Evolutionary conservation across 768 basidiomycete species (phyloP).

Genomic region (Infundibulicybe gibba): DNA sequence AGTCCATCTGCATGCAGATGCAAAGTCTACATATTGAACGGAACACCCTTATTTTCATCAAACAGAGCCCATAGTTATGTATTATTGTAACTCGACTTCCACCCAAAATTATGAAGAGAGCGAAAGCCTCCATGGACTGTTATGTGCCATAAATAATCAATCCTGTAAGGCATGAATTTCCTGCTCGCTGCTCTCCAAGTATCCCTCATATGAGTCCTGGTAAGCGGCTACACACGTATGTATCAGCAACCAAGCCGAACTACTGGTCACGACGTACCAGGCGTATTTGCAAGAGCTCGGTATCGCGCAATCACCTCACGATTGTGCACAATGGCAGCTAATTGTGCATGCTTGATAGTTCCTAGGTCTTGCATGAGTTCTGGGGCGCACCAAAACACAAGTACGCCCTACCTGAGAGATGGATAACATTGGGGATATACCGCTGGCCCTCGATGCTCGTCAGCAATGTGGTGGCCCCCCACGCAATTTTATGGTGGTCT

Average conservation of each 20-base stretch:
- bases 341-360: conserved; percentile 82
- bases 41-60: too few species aligned
- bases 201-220: conserved; percentile 57
- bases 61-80: too few species aligned
- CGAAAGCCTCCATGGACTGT: too few species aligned
- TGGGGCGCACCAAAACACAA: not conserved
- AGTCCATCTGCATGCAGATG: too few species aligned
- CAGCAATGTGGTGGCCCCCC: conserved; percentile 76
- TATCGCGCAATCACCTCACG: conserved; percentile 67
- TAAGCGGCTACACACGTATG: conserved; percentile 37
- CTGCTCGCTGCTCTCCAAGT: conserved; percentile 49
- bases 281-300: conserved; percentile 46
- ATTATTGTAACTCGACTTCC: too few species aligned
- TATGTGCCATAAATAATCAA: conserved; percentile 32
- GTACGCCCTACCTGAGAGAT: conserved; percentile 60
- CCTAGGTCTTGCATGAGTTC: conserved; percentile 39
- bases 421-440: conserved; percentile 74
- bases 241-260: not conserved
- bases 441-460: conserved; percentile 53
- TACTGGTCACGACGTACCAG: conserved; percentile 33
- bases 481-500: conserved; percentile 75
- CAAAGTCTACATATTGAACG: too few species aligned
- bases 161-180: conserved; percentile 71
- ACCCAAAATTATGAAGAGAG: too few species aligned
- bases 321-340: conserved; percentile 74